Percentiles rank a stretch among this genome's conserved stretches.
phyloP scores from a whole-genome alignment of 164 flowering plant genomes.

The Umbilicus rupestris region DNA sequence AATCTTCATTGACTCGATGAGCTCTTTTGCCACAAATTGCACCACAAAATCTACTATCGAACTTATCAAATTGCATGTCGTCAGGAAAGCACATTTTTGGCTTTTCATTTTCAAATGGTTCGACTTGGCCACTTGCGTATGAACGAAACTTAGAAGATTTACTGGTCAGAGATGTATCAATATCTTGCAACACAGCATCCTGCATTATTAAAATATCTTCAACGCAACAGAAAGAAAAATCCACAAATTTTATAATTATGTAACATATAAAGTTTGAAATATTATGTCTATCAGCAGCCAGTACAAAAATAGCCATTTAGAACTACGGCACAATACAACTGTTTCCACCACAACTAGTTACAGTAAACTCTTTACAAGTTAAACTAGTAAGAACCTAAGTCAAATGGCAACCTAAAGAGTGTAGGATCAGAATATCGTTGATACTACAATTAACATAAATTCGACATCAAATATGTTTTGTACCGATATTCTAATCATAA shows the following conservation, averaged over 20 bases:
- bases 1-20: slow-evolving; percentile 15
- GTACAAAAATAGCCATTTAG: too few relatives aligned
- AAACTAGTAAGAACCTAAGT: too few relatives aligned
- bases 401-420: too few relatives aligned
- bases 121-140: slow-evolving; percentile 14
- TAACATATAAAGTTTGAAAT: too few relatives aligned
- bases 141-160: slow-evolving; percentile 17
- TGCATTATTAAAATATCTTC: slow-evolving; percentile 14
- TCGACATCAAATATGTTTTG: neutral
- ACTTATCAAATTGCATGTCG: slow-evolving; percentile 16
- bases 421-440: too few relatives aligned
- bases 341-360: too few relatives aligned
- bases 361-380: too few relatives aligned
- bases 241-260: too few relatives aligned
- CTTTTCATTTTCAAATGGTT: slow-evolving; percentile 17
- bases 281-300: too few relatives aligned
- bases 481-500: too few relatives aligned
- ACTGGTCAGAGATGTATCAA: slow-evolving; percentile 18
- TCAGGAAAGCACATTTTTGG: slow-evolving; percentile 13
- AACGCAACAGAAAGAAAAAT: neutral
- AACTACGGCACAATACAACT: too few relatives aligned
- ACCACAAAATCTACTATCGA: slow-evolving; percentile 11
- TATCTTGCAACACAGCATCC: slow-evolving; percentile 36
- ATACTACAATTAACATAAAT: neutral
- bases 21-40: slow-evolving; percentile 17